Evolutionary conservation across 75 land plant species (phyloP).

Genomic region (Picea glauca): DNA sequence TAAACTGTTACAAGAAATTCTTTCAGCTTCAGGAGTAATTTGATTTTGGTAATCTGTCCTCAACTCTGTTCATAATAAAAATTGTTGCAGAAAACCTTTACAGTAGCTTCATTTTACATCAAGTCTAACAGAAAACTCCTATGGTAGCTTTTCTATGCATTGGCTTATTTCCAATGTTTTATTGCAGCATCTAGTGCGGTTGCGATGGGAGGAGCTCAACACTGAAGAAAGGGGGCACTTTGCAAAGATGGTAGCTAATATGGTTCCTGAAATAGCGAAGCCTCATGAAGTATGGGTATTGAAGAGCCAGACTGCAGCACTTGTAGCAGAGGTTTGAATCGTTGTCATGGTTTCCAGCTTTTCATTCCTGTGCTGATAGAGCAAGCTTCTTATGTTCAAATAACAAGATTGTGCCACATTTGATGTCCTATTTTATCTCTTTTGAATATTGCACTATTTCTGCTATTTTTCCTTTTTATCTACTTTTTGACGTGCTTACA

Average conservation of each 20-base stretch:
- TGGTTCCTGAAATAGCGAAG: conserved; percentile 67
- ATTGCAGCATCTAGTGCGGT: conserved; percentile 82
- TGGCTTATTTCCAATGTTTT: conserved; percentile 1
- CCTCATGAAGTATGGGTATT: conserved; percentile 83
- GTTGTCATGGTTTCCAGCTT: background rate
- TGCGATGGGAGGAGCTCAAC: conserved; percentile 87
- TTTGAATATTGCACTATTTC: background rate
- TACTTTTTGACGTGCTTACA: background rate
- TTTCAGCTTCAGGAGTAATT: background rate
- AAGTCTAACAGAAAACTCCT: background rate
- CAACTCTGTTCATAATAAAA: background rate
- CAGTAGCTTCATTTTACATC: background rate
- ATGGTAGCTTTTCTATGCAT: background rate
- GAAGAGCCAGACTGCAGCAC: conserved; percentile 98
- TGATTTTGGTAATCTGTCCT: background rate
- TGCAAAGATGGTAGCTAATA: conserved; percentile 46
- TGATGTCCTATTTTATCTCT: background rate
- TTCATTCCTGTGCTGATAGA: background rate
- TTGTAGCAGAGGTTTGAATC: conserved; percentile 87
- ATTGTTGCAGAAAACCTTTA: background rate
- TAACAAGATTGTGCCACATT: background rate
- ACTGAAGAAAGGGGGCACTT: conserved; percentile 50
- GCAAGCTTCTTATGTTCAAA: background rate
- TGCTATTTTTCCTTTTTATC: background rate
- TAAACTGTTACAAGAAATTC: no score